A percentile compares a stretch with the other conserved stretches of the same genome.
Evolutionary conservation across 1,139 yeast genomes (phyloP).

Genomic region (Protomyces gravidus): DNA sequence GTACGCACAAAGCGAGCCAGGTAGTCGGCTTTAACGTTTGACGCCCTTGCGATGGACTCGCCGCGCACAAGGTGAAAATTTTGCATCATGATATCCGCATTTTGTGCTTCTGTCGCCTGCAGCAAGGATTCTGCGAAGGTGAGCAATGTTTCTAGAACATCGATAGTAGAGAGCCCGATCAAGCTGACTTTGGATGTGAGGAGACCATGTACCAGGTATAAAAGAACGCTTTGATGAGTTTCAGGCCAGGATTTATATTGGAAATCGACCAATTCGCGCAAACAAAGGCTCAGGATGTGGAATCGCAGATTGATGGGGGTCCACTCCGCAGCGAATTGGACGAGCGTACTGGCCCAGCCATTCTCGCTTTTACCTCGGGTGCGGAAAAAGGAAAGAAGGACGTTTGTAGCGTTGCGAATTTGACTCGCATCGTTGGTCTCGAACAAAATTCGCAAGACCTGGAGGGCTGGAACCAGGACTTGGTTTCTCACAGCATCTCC

Average conservation of each 20-base stretch:
- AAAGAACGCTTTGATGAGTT: constrained; percentile 48
- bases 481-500: constrained; percentile 28
- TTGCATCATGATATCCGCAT: background rate
- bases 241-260: constrained; percentile 38
- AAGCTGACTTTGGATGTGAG: constrained; percentile 75
- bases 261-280: constrained; percentile 39
- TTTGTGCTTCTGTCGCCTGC: constrained; percentile 2
- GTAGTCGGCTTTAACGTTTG: constrained; percentile 3
- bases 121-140: constrained; percentile 54
- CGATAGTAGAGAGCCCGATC: constrained; percentile 86
- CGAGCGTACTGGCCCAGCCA: constrained; percentile 55
- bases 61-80: background rate
- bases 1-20: constrained; percentile 41
- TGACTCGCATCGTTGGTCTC: constrained; percentile 43
- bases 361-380: constrained; percentile 35
- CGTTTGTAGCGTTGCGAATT: constrained; percentile 41
- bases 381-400: constrained; percentile 41
- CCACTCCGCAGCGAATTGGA: constrained; percentile 68
- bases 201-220: constrained; percentile 58
- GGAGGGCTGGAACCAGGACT: constrained; percentile 33
- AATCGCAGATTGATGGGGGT: constrained; percentile 86
- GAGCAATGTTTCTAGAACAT: constrained; percentile 62
- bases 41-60: background rate
- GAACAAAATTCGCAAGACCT: constrained; percentile 42
- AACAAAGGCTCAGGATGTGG: constrained; percentile 52